phyloP scores from a whole-genome alignment of 1,284 basidiomycete species.

The Sporisorium sorghi region DNA sequence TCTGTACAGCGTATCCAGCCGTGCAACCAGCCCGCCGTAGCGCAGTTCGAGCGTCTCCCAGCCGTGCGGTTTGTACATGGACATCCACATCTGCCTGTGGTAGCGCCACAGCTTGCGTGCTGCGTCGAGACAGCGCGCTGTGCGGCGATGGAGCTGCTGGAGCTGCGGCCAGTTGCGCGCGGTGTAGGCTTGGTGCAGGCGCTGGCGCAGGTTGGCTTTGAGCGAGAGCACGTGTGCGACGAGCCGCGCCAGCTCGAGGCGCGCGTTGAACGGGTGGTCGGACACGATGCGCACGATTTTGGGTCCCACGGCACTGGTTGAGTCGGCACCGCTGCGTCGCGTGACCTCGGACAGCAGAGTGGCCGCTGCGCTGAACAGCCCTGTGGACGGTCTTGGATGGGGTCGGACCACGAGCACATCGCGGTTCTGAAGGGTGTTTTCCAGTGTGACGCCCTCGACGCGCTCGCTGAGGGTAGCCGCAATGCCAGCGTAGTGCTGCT shows the following conservation, averaged over 20 bases:
- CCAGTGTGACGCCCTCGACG: slow-evolving; percentile 34
- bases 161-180: slow-evolving; percentile 50
- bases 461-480: slow-evolving; percentile 24
- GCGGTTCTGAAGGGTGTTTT: slow-evolving; percentile 11
- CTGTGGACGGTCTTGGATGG: not conserved
- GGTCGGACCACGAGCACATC: slow-evolving; percentile 16
- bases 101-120: slow-evolving; percentile 61
- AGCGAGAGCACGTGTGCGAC: slow-evolving; percentile 46
- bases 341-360: slow-evolving; percentile 15
- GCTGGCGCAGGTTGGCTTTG: slow-evolving; percentile 52
- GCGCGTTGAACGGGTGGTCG: slow-evolving; percentile 59
- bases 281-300: slow-evolving; percentile 32
- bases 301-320: not conserved
- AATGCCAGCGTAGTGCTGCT: slow-evolving; percentile 40
- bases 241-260: slow-evolving; percentile 48
- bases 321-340: not conserved
- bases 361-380: slow-evolving; percentile 20
- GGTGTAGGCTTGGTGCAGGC: slow-evolving; percentile 53
- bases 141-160: slow-evolving; percentile 28
- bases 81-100: slow-evolving; percentile 68
- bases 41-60: slow-evolving; percentile 70
- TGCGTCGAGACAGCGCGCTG: slow-evolving; percentile 33
- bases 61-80: slow-evolving; percentile 65
- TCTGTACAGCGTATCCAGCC: slow-evolving; percentile 68
- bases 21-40: slow-evolving; percentile 67